Base-by-base conservation (phyloP, 148 eudicot species). In the Spergularia bocconei region DNA sequence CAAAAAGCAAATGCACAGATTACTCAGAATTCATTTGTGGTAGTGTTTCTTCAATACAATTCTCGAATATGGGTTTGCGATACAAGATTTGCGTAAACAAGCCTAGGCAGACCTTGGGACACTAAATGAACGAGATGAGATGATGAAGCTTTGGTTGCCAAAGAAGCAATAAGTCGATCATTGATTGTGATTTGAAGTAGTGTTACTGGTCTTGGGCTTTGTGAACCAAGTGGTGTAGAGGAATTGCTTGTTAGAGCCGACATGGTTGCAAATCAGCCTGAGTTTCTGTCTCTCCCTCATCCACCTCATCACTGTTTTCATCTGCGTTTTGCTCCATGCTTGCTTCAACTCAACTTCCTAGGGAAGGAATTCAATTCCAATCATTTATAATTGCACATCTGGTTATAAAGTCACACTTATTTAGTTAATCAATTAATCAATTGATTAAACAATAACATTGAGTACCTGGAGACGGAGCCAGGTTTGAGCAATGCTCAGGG, bases 141-240 rank as follows among this genome's bases (percentile, higher is more conserved):
- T 29, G 36, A 29, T 29, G 36, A 29, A 29, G 36, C 36, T 29
- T 29, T 29, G 36, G 36, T 29, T 29, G 36, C 36, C 36, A 29
- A 29, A 2, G 0, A 29, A 29, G 36, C 36, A 1, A 29, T 29
- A 29, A 29, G 36, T 29, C 36, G 36, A 29, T 38, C 61, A n/a
- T n/a, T 66, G 64, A 56, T 62, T 68, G 78, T 78, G 79, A 81
- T 39, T 59, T 38, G 85, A 76, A 73, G 81, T 44, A 15, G 53
- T 61, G 62, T 66, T 80, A 48, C 59, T 88, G 64, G 80, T 77
- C 56, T 77, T 85, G 13, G 89, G 74, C 73, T 88, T 86, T 14
- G 93, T 87, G 84, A 91, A 91, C 97, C 97, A 91, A 47, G 92
- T 89, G 4, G 97, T 88, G 66, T 91, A 91, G 41, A 91, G 84